Conservation (phyloP, 139 green algal genomes). For the Tetradesmus lagerheimii region DNA sequence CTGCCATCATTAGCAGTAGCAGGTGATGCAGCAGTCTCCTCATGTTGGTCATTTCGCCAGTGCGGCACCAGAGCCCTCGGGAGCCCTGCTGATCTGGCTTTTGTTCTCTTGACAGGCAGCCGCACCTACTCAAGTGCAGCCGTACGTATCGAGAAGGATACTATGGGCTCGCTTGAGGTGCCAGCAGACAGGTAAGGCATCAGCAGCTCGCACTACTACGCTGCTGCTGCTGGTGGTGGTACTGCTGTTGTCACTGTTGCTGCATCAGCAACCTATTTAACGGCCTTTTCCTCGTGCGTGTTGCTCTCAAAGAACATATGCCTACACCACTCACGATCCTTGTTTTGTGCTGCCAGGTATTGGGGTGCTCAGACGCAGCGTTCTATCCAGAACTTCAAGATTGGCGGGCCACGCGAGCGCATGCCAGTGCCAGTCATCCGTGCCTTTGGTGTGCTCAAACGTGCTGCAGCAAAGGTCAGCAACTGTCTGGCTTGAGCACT, state of each 20-base stretch:
- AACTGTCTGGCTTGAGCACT: background rate
- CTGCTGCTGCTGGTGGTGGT: background rate
- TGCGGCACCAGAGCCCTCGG: background rate
- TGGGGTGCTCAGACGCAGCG: constrained; percentile 99
- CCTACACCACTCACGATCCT: background rate
- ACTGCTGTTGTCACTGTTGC: background rate
- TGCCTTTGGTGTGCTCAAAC: constrained; percentile 95
- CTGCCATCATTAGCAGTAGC: background rate
- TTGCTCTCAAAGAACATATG: too few relatives aligned
- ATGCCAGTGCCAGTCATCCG: constrained; percentile 95
- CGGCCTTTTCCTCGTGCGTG: too few relatives aligned
- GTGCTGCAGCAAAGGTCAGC: constrained; percentile 81
- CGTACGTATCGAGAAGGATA: constrained; percentile 82
- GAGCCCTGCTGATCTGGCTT: background rate
- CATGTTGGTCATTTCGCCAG: background rate
- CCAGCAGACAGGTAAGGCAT: constrained; percentile 80
- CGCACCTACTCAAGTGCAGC: constrained; percentile 1
- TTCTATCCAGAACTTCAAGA: constrained; percentile 97
- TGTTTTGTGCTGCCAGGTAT: constrained; percentile 67
- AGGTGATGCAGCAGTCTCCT: background rate
- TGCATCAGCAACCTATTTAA: too few relatives aligned
- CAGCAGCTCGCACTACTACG: background rate
- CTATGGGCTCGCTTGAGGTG: constrained; percentile 89
- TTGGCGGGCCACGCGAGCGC: constrained; percentile 88
- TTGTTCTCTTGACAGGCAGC: background rate